Evolutionary conservation across 2,329 filamentous ascomycete genomes (phyloP), one percentile per base, ranked within the genome.

Genomic region (Aschersonia sp.): DNA sequence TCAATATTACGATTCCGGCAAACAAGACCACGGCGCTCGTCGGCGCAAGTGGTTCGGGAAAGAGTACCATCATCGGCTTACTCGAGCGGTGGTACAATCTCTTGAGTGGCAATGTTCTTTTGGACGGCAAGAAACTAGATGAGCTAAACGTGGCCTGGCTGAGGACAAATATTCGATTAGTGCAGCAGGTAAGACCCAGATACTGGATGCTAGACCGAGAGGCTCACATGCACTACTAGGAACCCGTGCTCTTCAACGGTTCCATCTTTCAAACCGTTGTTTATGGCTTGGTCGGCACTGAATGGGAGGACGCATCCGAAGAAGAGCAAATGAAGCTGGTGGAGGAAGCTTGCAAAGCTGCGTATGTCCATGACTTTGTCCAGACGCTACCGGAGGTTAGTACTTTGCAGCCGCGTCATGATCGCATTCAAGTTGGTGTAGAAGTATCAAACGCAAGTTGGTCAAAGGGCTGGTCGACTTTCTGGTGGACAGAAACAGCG

Each of bases 401-500:
- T 20, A 2, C 20, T 20, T 20, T 20, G 20, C 20, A 20, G 20
- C 20, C 20, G 20, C 20, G 20, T 20, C 20, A 20, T 20, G 20
- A 20, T 20, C 20, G 20, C 20, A 20, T 20, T 2, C 20, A 20
- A 20, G 20, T 20, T 20, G 20, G 20, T 20, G 20, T 20, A 20
- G 20, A 20, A 79, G 1, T 89, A 89, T 57, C 73, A 83, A 4
- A 88, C 86, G 0, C 65, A 75, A 6, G 85, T 92, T 1, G 87
- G 87, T 1, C 85, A 91, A 57, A 76, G 76, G 30, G 87, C 87
- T 4, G 82, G 84, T 45, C 87, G 85, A 59, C 68, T 94, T 1
- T 88, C 83, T 9, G 84, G 86, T n/a, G 88, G 88, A 1, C 87
- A 94, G 60, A 77, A 85, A n/a, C 87, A 94, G 60, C 77, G 88